phyloP scores from a whole-genome alignment of 352 stramenopile species.

The Phytophthora citrophthora region DNA sequence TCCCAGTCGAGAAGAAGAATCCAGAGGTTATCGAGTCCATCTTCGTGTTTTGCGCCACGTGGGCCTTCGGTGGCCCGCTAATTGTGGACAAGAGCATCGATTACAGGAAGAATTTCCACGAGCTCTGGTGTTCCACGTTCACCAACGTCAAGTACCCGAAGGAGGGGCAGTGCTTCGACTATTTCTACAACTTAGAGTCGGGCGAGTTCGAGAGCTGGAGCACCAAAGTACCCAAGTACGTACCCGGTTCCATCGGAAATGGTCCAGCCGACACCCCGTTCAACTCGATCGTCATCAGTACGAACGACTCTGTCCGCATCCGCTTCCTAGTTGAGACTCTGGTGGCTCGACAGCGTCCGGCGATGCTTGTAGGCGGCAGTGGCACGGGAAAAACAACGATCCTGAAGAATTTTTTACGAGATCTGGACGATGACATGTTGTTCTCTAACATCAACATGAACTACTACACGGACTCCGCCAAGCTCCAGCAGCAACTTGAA shows the following conservation, averaged over 20 bases:
- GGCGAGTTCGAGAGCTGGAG: conserved; percentile 95
- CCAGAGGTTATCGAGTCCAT: conserved; percentile 94
- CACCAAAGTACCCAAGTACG: conserved; percentile 92
- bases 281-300: conserved; percentile 96
- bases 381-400: conserved; percentile 98
- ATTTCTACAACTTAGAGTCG: conserved; percentile 95
- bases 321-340: conserved; percentile 96
- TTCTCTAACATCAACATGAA: conserved; percentile 98
- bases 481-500: conserved; percentile 95
- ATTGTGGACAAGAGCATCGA: conserved; percentile 93
- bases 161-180: conserved; percentile 97
- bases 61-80: conserved; percentile 96
- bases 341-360: conserved; percentile 92
- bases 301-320: conserved; percentile 95
- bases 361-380: conserved; percentile 96
- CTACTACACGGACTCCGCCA: conserved; percentile 96
- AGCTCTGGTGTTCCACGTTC: conserved; percentile 83
- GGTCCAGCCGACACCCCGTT: conserved; percentile 95
- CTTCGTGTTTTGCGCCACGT: conserved; percentile 97
- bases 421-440: conserved; percentile 93
- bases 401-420: conserved; percentile 95
- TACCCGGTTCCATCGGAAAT: conserved; percentile 92
- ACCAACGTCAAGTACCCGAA: conserved; percentile 94
- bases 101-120: conserved; percentile 91
- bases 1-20: conserved; percentile 91